A percentile compares a stretch with the other conserved stretches of the same genome.
phyloP scores from a whole-genome alignment of 2,329 filamentous ascomycete genomes.

The Anthostomella pinea region DNA sequence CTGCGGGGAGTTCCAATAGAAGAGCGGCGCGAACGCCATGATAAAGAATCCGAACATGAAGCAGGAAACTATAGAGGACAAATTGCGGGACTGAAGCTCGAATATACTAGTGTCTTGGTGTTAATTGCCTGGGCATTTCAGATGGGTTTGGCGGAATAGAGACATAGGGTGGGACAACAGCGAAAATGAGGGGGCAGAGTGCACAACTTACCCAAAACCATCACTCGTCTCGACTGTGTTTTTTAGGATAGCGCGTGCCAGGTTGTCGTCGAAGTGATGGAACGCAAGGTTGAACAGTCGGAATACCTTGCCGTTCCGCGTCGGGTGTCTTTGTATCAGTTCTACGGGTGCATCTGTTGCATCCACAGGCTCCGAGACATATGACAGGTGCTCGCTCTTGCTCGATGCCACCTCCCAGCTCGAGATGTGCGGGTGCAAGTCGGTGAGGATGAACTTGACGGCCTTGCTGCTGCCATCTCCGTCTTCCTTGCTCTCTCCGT shows the following conservation, averaged over 20 bases:
- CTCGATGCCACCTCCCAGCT: slow-evolving; percentile 56
- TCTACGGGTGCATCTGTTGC: slow-evolving; percentile 57
- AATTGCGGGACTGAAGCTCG: slow-evolving; percentile 66
- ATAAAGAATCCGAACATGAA: slow-evolving; percentile 42
- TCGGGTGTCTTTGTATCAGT: slow-evolving; percentile 37
- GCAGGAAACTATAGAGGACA: slow-evolving; percentile 52
- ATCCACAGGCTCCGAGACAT: slow-evolving; percentile 60
- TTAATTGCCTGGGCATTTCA: background rate
- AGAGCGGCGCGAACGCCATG: slow-evolving; percentile 1
- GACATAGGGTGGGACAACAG: background rate
- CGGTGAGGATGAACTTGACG: slow-evolving; percentile 62
- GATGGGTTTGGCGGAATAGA: background rate
- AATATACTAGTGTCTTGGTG: slow-evolving; percentile 50
- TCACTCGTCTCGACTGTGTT: slow-evolving; percentile 64
- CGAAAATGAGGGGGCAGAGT: background rate
- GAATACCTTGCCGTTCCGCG: slow-evolving; percentile 52
- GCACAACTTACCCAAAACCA: slow-evolving; percentile 52
- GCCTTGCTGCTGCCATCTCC: slow-evolving; percentile 16
- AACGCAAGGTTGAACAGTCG: slow-evolving; percentile 72
- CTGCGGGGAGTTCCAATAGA: slow-evolving; percentile 28
- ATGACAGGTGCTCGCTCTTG: slow-evolving; percentile 55
- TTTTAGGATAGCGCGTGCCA: slow-evolving; percentile 58
- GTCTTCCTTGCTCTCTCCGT: slow-evolving; percentile 3
- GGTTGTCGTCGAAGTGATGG: slow-evolving; percentile 69
- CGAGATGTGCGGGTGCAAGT: slow-evolving; percentile 61